A percentile compares a stretch with the other conserved stretches of the same genome.
These are phyloP conservation scores for Jatropha multifida DNA, from an alignment of 441 rosid species.

Conservation along the genomic window DNA sequence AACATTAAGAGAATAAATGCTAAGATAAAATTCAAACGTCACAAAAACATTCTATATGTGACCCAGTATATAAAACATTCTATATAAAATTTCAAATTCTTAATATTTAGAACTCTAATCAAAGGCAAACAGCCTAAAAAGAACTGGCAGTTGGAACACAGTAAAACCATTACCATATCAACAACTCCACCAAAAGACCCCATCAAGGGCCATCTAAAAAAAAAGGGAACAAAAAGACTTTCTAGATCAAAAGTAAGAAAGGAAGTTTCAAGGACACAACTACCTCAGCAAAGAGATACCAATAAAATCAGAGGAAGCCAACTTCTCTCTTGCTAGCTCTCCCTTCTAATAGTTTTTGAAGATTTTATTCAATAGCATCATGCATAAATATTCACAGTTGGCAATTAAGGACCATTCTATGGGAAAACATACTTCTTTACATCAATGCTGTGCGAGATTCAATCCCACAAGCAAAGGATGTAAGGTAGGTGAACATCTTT, in stretches of 20 bases:
- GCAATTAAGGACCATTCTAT: background rate
- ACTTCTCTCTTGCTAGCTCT: background rate
- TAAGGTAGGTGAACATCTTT: background rate
- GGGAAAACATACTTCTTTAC: background rate
- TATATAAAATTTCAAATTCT: background rate
- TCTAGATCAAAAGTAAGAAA: background rate
- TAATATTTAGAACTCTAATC: background rate
- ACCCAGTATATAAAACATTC: too few relatives aligned
- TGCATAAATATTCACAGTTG: background rate
- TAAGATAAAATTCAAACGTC: background rate
- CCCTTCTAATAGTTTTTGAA: background rate
- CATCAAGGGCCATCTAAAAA: too few relatives aligned
- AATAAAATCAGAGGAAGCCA: background rate
- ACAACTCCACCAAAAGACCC: background rate
- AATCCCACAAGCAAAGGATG: background rate
- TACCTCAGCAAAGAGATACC: background rate
- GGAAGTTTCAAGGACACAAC: background rate
- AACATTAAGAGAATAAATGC: background rate
- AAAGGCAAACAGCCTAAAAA: background rate
- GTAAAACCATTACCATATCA: background rate
- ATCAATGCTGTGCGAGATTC: background rate
- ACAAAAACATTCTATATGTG: background rate
- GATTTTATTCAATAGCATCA: background rate
- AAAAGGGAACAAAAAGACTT: background rate
- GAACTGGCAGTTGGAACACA: background rate